phyloP scores from a whole-genome alignment of 176 grass and related monocot species.

The Oropetium thomaeum region DNA sequence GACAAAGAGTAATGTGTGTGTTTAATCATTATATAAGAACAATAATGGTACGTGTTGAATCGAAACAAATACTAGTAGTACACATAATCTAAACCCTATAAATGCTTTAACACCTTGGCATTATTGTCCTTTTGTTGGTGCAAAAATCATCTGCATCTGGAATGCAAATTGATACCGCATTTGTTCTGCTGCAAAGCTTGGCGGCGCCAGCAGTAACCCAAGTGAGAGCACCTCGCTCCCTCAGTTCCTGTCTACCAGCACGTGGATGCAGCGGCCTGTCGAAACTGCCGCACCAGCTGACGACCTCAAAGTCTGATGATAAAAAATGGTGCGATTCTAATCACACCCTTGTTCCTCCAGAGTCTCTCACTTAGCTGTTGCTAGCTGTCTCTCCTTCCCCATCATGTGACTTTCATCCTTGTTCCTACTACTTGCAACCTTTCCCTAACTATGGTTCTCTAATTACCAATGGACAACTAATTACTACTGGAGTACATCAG shows the following conservation, averaged over 20 bases:
- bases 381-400: conserved; percentile 66
- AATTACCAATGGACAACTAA: background rate
- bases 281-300: conserved; percentile 18
- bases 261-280: conserved; percentile 7
- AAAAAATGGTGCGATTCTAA: background rate
- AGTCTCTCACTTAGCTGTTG: conserved; percentile 71
- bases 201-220: background rate
- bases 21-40: too few relatives aligned
- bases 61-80: too few relatives aligned
- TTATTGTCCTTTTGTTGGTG: background rate
- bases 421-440: too few relatives aligned
- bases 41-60: too few relatives aligned
- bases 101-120: too few relatives aligned
- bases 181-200: background rate
- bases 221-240: too few relatives aligned
- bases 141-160: conserved; percentile 18
- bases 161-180: conserved; percentile 22
- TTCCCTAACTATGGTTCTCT: too few relatives aligned
- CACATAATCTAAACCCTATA: too few relatives aligned
- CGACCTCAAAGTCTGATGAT: conserved; percentile 34
- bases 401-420: conserved; percentile 70
- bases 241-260: conserved; percentile 15
- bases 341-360: background rate
- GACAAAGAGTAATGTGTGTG: too few relatives aligned
- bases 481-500: background rate